These are phyloP conservation scores for Bruguiera parviflora DNA, from an alignment of 345 rosid species.

Conservation along the genomic window DNA sequence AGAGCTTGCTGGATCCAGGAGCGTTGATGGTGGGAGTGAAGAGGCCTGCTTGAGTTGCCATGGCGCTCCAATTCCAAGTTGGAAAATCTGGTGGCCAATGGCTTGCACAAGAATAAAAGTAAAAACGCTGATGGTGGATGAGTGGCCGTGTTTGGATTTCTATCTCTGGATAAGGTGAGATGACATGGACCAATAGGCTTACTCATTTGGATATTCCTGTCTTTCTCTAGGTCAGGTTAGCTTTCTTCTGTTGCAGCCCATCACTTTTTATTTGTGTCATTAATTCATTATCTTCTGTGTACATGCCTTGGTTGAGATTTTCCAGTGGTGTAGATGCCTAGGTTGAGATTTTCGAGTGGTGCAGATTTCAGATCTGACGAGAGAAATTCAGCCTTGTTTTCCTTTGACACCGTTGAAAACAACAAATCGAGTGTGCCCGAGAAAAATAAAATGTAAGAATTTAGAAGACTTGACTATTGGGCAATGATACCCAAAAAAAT, in stretches of 20 bases:
- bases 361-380: too few relatives aligned
- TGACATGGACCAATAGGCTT: conserved; percentile 4
- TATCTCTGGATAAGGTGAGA: conserved; percentile 6
- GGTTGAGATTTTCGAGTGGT: background rate
- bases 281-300: background rate
- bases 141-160: conserved; percentile 2
- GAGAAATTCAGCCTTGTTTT: too few relatives aligned
- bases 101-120: too few relatives aligned
- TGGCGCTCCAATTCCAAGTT: conserved; percentile 18
- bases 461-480: too few relatives aligned
- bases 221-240: background rate
- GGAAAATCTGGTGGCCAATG: background rate
- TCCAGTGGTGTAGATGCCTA: background rate
- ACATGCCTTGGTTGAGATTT: background rate
- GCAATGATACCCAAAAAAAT: too few relatives aligned
- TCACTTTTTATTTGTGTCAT: background rate
- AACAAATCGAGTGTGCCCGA: too few relatives aligned
- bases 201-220: background rate
- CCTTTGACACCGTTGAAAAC: too few relatives aligned
- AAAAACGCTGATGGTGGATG: background rate
- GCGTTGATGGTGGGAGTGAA: conserved; percentile 48
- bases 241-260: background rate
- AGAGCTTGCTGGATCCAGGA: conserved; percentile 36
- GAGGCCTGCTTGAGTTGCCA: conserved; percentile 69
- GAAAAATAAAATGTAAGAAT: too few relatives aligned